Base-by-base conservation (phyloP, 2,329 filamentous ascomycete genomes). In the Zelopaecilomyces penicillatus region DNA sequence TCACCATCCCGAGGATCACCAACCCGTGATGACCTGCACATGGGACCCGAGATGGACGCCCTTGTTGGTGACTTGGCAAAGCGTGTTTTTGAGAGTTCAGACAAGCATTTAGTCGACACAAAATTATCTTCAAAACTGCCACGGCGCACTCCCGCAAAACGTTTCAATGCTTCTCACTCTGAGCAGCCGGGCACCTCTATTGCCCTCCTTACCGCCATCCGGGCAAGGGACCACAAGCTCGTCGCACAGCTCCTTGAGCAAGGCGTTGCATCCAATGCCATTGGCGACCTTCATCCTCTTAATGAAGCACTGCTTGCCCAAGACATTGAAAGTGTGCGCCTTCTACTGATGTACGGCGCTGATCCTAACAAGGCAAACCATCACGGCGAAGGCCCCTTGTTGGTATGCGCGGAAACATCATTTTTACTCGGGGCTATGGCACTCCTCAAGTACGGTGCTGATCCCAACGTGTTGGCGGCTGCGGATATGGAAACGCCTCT, bases 361-460 rank as follows among this genome's bases (percentile, higher is more conserved):
- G 70, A 80, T 43, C 68, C 75, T n/a, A 80, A 82, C 52, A 60
- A 62, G 3, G 47, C 65, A 0, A 75, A 78, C 50, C 63, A 60
- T 28, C 63, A 72, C 12, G 71, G 73, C 27, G 54, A 71, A 31
- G 75, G 73, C 0, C 76, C 78, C 2, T 65, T 82, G 3, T 66
- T 66, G 42, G 70, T 62, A 11, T 71, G 69, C 0, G 73, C 72
- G 3, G 76, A 75, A 52, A 70, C 69, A 48, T 70, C 68, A 0
- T 79, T 76, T 55, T 57, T 76, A 35, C 74, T 76, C 26, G 78
- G 73, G 3, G 77, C 79, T 0, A 73, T 74, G 30, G 64, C 75
- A 41, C 69, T 85, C 4, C 68, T 82, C 51, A 82, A 83, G 61
- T 83, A 85, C 49, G 78, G 80, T 8, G 77, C 76, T 11, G 76